Evolutionary conservation across 306 rosid species (phyloP).

Genomic region (Quillaja saponaria): DNA sequence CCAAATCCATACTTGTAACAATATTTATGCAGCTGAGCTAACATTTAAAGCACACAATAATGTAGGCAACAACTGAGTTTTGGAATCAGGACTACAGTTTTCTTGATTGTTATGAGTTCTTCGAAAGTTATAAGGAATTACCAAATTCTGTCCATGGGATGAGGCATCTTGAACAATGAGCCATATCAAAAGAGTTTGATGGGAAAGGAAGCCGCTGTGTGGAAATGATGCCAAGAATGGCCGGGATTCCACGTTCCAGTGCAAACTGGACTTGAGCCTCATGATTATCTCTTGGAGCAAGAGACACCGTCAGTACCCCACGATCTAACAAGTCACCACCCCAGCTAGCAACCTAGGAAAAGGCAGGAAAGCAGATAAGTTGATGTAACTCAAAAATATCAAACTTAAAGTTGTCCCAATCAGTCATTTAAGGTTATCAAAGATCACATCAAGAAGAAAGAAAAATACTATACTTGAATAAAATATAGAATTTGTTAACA

Average conservation of each 20-base stretch:
- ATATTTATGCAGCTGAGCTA: slow-evolving; percentile 16
- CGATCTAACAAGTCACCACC: slow-evolving; percentile 98
- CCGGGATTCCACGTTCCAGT: slow-evolving; percentile 97
- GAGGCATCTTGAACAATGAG: slow-evolving; percentile 99
- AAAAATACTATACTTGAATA: neutral
- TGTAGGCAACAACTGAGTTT: slow-evolving; percentile 1
- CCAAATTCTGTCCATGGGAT: slow-evolving; percentile 99
- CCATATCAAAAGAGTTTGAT: slow-evolving; percentile 92
- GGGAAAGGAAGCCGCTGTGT: slow-evolving; percentile 97
- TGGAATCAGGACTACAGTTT: slow-evolving; percentile 6
- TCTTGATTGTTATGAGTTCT: slow-evolving; percentile 7
- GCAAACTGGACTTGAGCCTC: slow-evolving; percentile 99
- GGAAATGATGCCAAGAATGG: slow-evolving; percentile 93
- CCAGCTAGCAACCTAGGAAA: slow-evolving; percentile 95
- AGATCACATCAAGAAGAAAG: slow-evolving; percentile 1
- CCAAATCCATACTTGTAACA: slow-evolving; percentile 5
- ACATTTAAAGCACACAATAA: slow-evolving; percentile 14
- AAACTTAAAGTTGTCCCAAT: slow-evolving; percentile 6
- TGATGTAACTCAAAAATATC: neutral
- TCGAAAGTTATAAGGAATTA: slow-evolving; percentile 37
- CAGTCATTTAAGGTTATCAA: slow-evolving; percentile 7
- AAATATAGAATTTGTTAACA: slow-evolving; percentile 9
- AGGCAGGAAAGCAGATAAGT: slow-evolving; percentile 25
- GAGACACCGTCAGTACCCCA: slow-evolving; percentile 82
- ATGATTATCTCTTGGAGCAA: slow-evolving; percentile 99